Conservation (phyloP, 495 filamentous ascomycete genomes). For the Penicillium desertorum region DNA sequence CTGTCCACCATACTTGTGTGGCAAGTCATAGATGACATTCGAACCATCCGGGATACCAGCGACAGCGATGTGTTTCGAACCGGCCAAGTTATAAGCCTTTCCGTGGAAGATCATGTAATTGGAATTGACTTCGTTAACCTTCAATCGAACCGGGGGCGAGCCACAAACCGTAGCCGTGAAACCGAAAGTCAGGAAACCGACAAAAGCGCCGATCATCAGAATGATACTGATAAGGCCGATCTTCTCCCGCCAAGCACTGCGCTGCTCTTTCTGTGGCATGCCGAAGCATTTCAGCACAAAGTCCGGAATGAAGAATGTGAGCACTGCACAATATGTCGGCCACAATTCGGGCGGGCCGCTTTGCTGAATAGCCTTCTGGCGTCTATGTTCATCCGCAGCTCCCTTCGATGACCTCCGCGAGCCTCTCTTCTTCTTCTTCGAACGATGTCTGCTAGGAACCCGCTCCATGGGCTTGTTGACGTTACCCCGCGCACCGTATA, state of each 20-base stretch:
- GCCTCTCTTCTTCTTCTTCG: conserved; percentile 50
- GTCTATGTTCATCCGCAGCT: conserved; percentile 57
- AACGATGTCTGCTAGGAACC: conserved; percentile 41
- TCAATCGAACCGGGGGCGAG: conserved; percentile 62
- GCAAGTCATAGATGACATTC: conserved; percentile 86
- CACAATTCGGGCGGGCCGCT: conserved; percentile 83
- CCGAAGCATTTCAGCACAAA: conserved; percentile 81
- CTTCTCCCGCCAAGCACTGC: conserved; percentile 97
- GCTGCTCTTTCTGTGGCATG: conserved; percentile 82
- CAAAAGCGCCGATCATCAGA: conserved; percentile 78
- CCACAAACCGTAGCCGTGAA: conserved; percentile 90
- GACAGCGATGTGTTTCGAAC: conserved; percentile 75
- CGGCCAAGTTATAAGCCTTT: conserved; percentile 72
- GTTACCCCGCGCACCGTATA: conserved; percentile 41
- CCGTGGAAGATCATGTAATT: conserved; percentile 98
- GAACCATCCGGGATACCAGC: conserved; percentile 64
- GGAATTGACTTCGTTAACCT: conserved; percentile 71
- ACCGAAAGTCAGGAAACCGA: conserved; percentile 96
- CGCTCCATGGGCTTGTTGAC: conserved; percentile 52
- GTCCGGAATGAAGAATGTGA: conserved; percentile 95
- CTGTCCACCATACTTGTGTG: conserved; percentile 73
- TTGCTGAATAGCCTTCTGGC: conserved; percentile 64
- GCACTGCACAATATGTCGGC: conserved; percentile 89
- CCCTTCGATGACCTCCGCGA: conserved; percentile 51
- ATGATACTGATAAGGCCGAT: conserved; percentile 97